Percentiles rank a stretch among this genome's conserved stretches.
These are phyloP conservation scores for Trametes pubescens DNA, from an alignment of 1,284 basidiomycete species.

Conservation along the genomic window DNA sequence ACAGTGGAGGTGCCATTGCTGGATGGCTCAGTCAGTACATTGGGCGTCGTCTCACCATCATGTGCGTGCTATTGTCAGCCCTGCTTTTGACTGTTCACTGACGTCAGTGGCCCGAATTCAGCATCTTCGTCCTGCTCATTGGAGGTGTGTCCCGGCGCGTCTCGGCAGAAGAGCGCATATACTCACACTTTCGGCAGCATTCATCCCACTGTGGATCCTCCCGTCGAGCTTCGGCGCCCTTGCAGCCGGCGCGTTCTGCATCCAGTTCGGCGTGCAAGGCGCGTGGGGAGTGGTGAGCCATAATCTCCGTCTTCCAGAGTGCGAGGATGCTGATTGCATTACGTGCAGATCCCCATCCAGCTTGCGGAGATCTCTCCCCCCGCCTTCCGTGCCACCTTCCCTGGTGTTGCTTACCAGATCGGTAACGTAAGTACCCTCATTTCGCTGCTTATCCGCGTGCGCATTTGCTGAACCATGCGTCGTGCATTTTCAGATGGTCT, in stretches of 20 bases:
- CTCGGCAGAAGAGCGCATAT: background rate
- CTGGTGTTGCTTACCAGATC: slow-evolving; percentile 90
- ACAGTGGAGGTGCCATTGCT: slow-evolving; percentile 78
- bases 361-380: slow-evolving; percentile 92
- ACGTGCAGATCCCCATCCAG: slow-evolving; percentile 77
- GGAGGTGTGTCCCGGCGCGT: slow-evolving; percentile 45
- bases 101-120: slow-evolving; percentile 33
- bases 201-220: slow-evolving; percentile 89
- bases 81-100: slow-evolving; percentile 7
- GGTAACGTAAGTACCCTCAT: slow-evolving; percentile 62
- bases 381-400: slow-evolving; percentile 93
- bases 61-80: slow-evolving; percentile 52
- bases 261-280: slow-evolving; percentile 88
- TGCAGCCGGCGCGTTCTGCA: slow-evolving; percentile 83
- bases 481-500: slow-evolving; percentile 76
- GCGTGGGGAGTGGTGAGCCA: slow-evolving; percentile 76
- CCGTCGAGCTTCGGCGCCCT: slow-evolving; percentile 73
- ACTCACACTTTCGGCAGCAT: slow-evolving; percentile 41
- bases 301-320: background rate
- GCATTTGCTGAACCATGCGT: slow-evolving; percentile 2
- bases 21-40: slow-evolving; percentile 86
- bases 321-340: background rate
- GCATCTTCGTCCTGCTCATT: slow-evolving; percentile 63
- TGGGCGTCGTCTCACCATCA: slow-evolving; percentile 88
- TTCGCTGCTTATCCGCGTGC: background rate